These are phyloP conservation scores for Oryza coarctata DNA, from an alignment of 176 grass and related monocot species.

Conservation along the genomic window DNA sequence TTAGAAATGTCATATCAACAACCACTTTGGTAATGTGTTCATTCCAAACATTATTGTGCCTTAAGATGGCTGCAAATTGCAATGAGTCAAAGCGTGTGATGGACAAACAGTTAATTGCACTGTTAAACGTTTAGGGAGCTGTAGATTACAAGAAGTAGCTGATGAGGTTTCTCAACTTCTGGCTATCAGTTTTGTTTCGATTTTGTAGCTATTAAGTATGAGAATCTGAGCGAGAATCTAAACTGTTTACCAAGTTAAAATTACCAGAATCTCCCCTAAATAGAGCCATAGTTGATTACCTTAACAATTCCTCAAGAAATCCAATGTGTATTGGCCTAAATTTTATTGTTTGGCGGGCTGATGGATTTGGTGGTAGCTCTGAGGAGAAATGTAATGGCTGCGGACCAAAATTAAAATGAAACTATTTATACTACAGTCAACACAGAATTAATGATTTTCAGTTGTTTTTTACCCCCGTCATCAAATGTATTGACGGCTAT, in stretches of 20 bases:
- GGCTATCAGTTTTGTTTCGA: too few species aligned
- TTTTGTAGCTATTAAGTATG: too few species aligned
- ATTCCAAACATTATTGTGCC: not conserved
- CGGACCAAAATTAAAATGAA: not conserved
- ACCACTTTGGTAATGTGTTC: not conserved
- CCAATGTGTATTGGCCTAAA: not conserved
- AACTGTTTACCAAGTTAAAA: too few species aligned
- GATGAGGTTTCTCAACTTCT: too few species aligned
- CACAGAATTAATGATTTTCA: not conserved
- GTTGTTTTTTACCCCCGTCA: not conserved
- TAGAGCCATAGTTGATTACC: not conserved
- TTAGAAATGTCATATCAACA: not conserved
- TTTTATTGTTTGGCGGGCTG: not conserved
- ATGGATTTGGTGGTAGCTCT: not conserved
- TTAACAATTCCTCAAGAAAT: not conserved
- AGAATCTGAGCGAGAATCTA: too few species aligned
- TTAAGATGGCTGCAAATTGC: not conserved
- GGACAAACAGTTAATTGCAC: not conserved
- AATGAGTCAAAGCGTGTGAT: not conserved
- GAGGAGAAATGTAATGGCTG: not conserved
- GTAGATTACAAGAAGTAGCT: too few species aligned
- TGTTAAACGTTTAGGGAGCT: not conserved
- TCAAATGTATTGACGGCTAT: not conserved
- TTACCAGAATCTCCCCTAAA: too few species aligned
- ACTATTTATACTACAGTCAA: not conserved